Percentiles rank a stretch among this genome's conserved stretches.
Evolutionary conservation across 2,329 filamentous ascomycete species (phyloP).

Genomic region (Tolypocladium tropicale): DNA sequence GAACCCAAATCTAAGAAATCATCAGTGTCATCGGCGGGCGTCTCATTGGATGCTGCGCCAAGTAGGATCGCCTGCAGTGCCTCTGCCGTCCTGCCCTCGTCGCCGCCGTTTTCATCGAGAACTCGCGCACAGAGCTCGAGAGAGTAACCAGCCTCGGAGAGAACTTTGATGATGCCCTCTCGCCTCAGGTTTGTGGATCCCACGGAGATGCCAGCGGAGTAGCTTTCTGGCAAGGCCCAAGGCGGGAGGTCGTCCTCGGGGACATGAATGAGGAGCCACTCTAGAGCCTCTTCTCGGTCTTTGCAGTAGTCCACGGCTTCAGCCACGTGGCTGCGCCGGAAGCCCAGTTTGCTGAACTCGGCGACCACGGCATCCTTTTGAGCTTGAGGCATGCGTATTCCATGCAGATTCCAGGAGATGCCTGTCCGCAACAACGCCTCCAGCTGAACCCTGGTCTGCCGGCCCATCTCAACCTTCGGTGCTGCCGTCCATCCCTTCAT

Average conservation of each 20-base stretch:
- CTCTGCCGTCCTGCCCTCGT: conserved; percentile 71
- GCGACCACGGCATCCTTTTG: conserved; percentile 54
- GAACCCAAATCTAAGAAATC: conserved; percentile 37
- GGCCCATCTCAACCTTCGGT: conserved; percentile 89
- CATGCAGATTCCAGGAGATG: conserved; percentile 80
- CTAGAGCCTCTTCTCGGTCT: conserved; percentile 82
- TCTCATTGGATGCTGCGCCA: conserved; percentile 5
- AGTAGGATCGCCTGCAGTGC: conserved; percentile 53
- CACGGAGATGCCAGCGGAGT: conserved; percentile 81
- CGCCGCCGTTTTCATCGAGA: conserved; percentile 56
- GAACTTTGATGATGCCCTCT: conserved; percentile 72
- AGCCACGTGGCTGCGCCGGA: conserved; percentile 79
- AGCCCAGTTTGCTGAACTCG: conserved; percentile 70
- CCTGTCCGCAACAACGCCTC: conserved; percentile 70
- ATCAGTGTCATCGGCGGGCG: conserved; percentile 15
- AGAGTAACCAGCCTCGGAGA: conserved; percentile 77
- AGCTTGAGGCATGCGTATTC: conserved; percentile 49
- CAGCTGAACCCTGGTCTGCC: conserved; percentile 65
- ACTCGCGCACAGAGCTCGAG: conserved; percentile 71
- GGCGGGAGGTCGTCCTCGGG: conserved; percentile 91
- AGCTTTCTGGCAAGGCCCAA: conserved; percentile 87
- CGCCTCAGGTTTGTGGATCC: conserved; percentile 71
- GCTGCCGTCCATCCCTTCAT: conserved; percentile 74
- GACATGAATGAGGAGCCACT: conserved; percentile 94
- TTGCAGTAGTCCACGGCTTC: conserved; percentile 84